Evolutionary conservation across 2,329 filamentous ascomycete genomes (phyloP), one percentile per base, ranked within the genome.

Genomic region (Stagonosporopsis chrysanthemi): DNA sequence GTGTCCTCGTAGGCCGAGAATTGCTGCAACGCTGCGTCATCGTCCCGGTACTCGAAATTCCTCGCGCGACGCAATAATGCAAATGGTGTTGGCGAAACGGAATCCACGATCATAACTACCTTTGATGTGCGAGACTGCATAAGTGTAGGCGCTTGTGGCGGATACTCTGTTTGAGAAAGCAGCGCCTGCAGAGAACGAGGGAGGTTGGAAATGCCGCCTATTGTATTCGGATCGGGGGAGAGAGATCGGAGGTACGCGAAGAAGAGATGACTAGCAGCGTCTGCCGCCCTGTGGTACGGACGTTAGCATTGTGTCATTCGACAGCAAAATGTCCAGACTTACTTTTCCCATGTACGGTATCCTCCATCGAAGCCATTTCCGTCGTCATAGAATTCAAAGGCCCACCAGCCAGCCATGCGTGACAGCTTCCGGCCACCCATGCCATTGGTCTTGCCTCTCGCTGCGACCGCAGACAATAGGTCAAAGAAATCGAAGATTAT

Each of bases 401-500:
- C 92, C 95, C 95, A 99, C 95, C 95, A 99, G 42, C 93, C 92
- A 38, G 94, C 95, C 84, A 96, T 91, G 65, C 95, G 87, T 9
- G 95, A 98, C 52, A 99, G 84, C 76, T 98, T 98, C 63, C 93
- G 88, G 24, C 95, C 95, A 59, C 92, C 91, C 62, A 99, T 86
- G 40, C 95, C 95, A 75, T 99, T 99, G 52, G 83, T 87, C 80
- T 98, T 98, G 65, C 91, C 91, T 70, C 97, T 91, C 14, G 95
- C 95, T 31, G 95, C 93, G 67, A 97, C 87, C 7, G 94, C 92
- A 3, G 94, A 88, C 41, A 99, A 80, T 0, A 99, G 86, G 68
- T 98, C 94, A 78, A 98, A 99, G 78, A 97, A 98, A 78, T 96
- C 91, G 71, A 96, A 93, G 56, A 97, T 94, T 72, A 99, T 97